Conservation (phyloP, 495 filamentous ascomycete species). For the Aspergillus bridgeri region DNA sequence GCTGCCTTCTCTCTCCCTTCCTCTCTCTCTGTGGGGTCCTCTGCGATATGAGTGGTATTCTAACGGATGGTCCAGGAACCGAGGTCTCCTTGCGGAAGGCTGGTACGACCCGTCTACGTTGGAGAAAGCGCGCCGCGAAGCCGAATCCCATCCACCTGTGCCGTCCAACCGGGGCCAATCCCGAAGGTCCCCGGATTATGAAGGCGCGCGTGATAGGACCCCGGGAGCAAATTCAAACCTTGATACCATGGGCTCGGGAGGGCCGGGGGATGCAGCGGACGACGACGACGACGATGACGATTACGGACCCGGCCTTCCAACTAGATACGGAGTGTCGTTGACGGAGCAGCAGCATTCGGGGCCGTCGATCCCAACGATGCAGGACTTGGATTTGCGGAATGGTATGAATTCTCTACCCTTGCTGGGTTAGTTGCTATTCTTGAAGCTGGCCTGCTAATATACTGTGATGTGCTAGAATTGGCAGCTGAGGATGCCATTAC, state of each 20-base stretch:
- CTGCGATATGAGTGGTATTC: neutral
- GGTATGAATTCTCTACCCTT: constrained; percentile 38
- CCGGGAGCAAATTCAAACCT: constrained; percentile 1
- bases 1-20: neutral
- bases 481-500: constrained; percentile 51
- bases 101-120: constrained; percentile 83
- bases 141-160: constrained; percentile 9
- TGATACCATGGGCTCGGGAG: neutral
- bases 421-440: neutral
- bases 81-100: constrained; percentile 83
- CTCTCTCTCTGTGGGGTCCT: neutral
- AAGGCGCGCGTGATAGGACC: constrained; percentile 4
- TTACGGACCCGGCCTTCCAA: constrained; percentile 70
- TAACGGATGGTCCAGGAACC: constrained; percentile 61
- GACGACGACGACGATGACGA: constrained; percentile 59
- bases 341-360: constrained; percentile 40
- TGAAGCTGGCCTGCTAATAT: neutral
- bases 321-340: neutral
- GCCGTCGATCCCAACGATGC: constrained; percentile 67
- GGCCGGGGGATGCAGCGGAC: constrained; percentile 18
- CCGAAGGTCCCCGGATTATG: constrained; percentile 29
- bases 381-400: constrained; percentile 70
- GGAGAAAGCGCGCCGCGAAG: constrained; percentile 42
- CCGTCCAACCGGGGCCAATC: neutral
- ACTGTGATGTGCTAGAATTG: constrained; percentile 36